Evolutionary conservation across 2,329 filamentous ascomycete species (phyloP).

Genomic region (Pseudohalonectria lignicola): DNA sequence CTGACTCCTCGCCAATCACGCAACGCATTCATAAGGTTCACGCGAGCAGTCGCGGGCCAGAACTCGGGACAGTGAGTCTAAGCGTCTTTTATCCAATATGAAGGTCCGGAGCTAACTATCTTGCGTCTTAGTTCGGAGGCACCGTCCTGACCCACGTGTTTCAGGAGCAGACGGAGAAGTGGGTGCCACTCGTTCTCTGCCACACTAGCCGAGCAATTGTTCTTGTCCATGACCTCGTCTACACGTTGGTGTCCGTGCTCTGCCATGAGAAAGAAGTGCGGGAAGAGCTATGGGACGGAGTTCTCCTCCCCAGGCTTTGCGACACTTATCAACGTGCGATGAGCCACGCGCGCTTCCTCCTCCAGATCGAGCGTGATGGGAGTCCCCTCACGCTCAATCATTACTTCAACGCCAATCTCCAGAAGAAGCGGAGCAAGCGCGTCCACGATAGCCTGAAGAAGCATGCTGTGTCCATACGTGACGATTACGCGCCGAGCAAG

Average conservation of each 20-base stretch:
- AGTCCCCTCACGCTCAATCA: conserved; percentile 39
- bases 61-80: conserved; percentile 41
- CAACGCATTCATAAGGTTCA: conserved; percentile 31
- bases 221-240: conserved; percentile 41
- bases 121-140: conserved; percentile 20
- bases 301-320: conserved; percentile 35
- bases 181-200: conserved; percentile 31
- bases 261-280: conserved; percentile 32
- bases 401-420: conserved; percentile 32
- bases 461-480: too few relatives aligned
- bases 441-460: background rate
- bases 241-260: conserved; percentile 23
- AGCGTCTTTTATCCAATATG: too few relatives aligned
- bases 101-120: too few relatives aligned
- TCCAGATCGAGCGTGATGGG: conserved; percentile 36
- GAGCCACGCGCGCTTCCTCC: conserved; percentile 35
- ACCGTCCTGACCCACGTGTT: conserved; percentile 33
- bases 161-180: conserved; percentile 41
- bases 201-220: conserved; percentile 41
- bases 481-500: too few relatives aligned
- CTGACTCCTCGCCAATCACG: conserved; percentile 29
- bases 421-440: conserved; percentile 13
- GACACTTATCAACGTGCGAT: conserved; percentile 34
- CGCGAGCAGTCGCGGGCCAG: conserved; percentile 34
- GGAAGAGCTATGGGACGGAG: conserved; percentile 24